Evolutionary conservation across 768 basidiomycete species (phyloP), one percentile per base, ranked within the genome.

Genomic region (Collybia sp.): DNA sequence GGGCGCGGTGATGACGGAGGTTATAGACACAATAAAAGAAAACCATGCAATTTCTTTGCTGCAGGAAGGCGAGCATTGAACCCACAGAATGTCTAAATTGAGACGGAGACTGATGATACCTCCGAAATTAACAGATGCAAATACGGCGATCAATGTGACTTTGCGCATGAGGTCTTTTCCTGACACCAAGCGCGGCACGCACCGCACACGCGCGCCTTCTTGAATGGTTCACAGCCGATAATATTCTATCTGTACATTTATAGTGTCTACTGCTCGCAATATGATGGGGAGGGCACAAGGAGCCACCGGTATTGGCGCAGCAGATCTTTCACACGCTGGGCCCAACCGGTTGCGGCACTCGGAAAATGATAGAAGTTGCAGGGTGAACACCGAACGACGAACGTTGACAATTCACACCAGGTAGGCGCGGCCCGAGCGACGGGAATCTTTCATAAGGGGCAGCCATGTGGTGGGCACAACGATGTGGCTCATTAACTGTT

Each of bases 41-140:
- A 79, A 82, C 83, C 85, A 70, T 91, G 88, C 85, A 85, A 75
- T 77, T 91, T 90, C 75, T 90, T 82, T 79, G 79, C 80, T 72
- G 77, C 82, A 80, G 88, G 88, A 88, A 90, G 88, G 88, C 85
- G 82, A 90, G 88, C 85, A 79, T 75, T 64, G 61, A 73, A 73
- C 66, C n/a, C 65, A 63, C 53, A 61, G 61, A 57, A 57, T 59
- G 51, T 63, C 58, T 60, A 60, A 66, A 64, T 59, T 61, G 64
- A 68, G 62, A 62, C 56, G 48, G 61, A 60, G 58, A 59, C 69
- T 74, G 64, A 71, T 69, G 55, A 60, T 55, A 55, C 64, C 59
- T 73, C 68, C 66, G 68, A 68, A 65, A 72, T 72, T 68, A 69
- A 73, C 78, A 91, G 88, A 80, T 91, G 88, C 79, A 82, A 79